A percentile compares a stretch with the other conserved stretches of the same genome.
Evolutionary conservation across 306 rosid genomes (phyloP).

Genomic region (Cicer cuneatum): DNA sequence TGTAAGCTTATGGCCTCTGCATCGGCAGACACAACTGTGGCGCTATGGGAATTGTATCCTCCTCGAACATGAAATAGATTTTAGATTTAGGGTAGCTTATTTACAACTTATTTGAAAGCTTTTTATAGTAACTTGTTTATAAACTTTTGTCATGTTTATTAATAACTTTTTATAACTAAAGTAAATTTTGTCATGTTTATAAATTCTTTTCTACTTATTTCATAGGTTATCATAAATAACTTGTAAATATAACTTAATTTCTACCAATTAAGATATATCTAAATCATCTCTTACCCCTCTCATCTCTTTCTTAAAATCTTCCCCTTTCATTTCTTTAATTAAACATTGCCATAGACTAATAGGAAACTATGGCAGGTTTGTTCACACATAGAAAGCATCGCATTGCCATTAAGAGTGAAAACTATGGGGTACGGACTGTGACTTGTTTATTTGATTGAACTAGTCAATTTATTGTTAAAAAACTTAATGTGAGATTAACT

Average conservation of each 20-base stretch:
- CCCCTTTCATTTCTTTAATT: too few relatives aligned
- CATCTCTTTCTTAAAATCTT: background rate
- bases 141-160: too few relatives aligned
- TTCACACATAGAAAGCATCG: too few relatives aligned
- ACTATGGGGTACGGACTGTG: too few relatives aligned
- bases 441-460: too few relatives aligned
- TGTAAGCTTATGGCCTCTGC: conserved; percentile 89
- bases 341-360: too few relatives aligned
- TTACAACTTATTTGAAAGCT: background rate
- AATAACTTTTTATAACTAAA: too few relatives aligned
- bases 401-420: too few relatives aligned
- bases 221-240: background rate
- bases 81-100: background rate
- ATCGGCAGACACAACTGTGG: conserved; percentile 86
- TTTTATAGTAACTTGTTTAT: too few relatives aligned
- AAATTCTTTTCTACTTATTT: background rate
- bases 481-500: too few relatives aligned
- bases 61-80: conserved; percentile 57
- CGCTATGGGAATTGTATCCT: conserved; percentile 92
- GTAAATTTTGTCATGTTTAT: background rate
- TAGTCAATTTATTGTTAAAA: too few relatives aligned
- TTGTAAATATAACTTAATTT: background rate
- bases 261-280: background rate
- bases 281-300: background rate
- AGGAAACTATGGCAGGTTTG: too few relatives aligned